These are phyloP conservation scores for Trichophyton mentagrophytes DNA, from an alignment of 2,329 filamentous ascomycete species.

Conservation along the genomic window DNA sequence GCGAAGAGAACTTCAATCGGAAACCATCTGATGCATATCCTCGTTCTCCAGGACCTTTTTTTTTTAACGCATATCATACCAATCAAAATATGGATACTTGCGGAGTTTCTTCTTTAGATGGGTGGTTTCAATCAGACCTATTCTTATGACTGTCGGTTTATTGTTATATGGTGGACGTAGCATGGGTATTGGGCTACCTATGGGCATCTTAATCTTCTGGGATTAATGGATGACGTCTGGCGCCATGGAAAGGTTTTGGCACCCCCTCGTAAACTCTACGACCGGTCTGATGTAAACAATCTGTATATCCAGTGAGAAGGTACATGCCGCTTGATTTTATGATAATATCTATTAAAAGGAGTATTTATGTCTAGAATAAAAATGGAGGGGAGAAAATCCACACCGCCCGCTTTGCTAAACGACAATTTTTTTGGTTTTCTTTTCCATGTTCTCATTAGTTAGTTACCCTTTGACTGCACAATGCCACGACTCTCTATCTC, in stretches of 20 bases:
- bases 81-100: slow-evolving; percentile 2
- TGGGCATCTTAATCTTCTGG: background rate
- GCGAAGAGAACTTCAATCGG: background rate
- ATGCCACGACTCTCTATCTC: slow-evolving; percentile 35
- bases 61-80: slow-evolving; percentile 4
- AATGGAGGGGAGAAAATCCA: slow-evolving; percentile 1
- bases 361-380: background rate
- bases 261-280: too few relatives aligned
- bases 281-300: background rate
- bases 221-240: too few relatives aligned
- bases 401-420: background rate
- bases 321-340: background rate
- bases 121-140: background rate
- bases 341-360: background rate
- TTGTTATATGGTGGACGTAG: background rate
- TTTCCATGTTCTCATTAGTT: slow-evolving; percentile 2
- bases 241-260: too few relatives aligned
- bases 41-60: background rate
- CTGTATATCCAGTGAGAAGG: background rate
- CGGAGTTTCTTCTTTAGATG: background rate
- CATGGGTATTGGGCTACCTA: background rate
- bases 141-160: background rate
- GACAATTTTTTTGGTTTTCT: background rate
- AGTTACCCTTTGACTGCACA: slow-evolving; percentile 14
- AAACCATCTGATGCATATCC: background rate